Percentiles rank a stretch among this genome's conserved stretches.
These are phyloP conservation scores for Trichoderma harzianum DNA, from an alignment of 2,329 filamentous ascomycete species.

Conservation along the genomic window DNA sequence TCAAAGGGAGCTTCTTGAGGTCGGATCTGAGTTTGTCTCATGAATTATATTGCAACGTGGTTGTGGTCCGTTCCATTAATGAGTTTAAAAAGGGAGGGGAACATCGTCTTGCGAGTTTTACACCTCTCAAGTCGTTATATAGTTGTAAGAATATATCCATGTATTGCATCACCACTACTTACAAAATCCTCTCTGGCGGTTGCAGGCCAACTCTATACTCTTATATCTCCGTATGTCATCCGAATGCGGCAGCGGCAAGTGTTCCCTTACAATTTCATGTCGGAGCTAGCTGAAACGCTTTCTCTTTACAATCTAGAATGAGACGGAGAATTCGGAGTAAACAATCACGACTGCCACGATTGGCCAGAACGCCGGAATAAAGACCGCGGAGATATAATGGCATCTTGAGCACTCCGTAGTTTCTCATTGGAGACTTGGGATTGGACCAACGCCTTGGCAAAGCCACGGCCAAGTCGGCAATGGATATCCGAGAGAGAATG, in stretches of 20 bases:
- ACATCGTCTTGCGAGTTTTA: background rate
- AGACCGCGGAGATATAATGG: background rate
- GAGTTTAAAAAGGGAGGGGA: background rate
- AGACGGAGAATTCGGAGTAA: background rate
- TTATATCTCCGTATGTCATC: background rate
- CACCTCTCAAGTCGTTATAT: background rate
- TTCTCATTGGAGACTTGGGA: background rate
- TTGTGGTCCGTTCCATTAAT: background rate
- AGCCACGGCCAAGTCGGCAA: slow-evolving; percentile 10
- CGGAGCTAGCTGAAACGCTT: background rate
- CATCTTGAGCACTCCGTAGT: too few relatives aligned
- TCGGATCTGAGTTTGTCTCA: background rate
- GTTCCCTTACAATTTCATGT: background rate
- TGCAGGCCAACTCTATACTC: background rate
- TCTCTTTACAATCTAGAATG: background rate
- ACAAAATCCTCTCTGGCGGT: background rate
- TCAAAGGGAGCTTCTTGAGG: background rate
- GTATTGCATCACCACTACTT: background rate
- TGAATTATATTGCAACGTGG: background rate
- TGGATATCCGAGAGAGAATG: background rate
- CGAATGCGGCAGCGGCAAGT: background rate
- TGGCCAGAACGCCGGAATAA: background rate
- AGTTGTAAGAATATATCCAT: background rate
- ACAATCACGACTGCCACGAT: background rate
- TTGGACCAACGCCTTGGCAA: background rate